A percentile compares a stretch with the other conserved stretches of the same genome.
Evolutionary conservation across 2,329 filamentous ascomycete genomes (phyloP).

Genomic region (Phialophora macrospora): DNA sequence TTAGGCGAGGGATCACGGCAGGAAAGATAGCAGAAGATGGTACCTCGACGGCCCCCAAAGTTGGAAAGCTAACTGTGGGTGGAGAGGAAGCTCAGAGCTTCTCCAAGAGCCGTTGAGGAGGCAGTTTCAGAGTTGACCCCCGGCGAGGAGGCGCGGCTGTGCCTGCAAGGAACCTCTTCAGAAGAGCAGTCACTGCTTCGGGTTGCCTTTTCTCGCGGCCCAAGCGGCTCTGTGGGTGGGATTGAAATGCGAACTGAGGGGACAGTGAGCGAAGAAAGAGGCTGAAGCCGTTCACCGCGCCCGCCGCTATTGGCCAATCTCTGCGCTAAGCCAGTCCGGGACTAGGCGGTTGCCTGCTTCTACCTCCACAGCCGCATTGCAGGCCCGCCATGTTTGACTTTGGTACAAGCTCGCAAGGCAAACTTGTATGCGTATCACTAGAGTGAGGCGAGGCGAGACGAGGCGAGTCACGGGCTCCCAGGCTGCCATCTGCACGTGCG

Average conservation of each 20-base stretch:
- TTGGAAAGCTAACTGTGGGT: neutral
- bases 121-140: conserved; percentile 6
- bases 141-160: conserved; percentile 7
- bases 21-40: neutral
- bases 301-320: neutral
- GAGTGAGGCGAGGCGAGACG: conserved; percentile 11
- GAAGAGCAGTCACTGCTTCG: too few relatives aligned
- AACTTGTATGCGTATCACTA: conserved; percentile 12
- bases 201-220: conserved; percentile 18
- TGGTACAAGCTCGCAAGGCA: conserved; percentile 9
- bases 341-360: conserved; percentile 5
- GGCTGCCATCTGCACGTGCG: conserved; percentile 16
- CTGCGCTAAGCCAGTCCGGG: neutral
- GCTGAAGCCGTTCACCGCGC: neutral
- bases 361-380: conserved; percentile 13
- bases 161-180: conserved; percentile 4
- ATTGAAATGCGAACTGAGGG: conserved; percentile 6
- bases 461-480: neutral
- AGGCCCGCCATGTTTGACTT: conserved; percentile 4
- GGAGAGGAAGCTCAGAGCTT: neutral
- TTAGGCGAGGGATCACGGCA: conserved; percentile 4
- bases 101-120: neutral
- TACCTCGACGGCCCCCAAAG: neutral
- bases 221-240: conserved; percentile 9
- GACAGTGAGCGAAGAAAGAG: neutral